Conservation (phyloP, 1,139 yeast genomes). For the Sugiyamaella paludigena region DNA sequence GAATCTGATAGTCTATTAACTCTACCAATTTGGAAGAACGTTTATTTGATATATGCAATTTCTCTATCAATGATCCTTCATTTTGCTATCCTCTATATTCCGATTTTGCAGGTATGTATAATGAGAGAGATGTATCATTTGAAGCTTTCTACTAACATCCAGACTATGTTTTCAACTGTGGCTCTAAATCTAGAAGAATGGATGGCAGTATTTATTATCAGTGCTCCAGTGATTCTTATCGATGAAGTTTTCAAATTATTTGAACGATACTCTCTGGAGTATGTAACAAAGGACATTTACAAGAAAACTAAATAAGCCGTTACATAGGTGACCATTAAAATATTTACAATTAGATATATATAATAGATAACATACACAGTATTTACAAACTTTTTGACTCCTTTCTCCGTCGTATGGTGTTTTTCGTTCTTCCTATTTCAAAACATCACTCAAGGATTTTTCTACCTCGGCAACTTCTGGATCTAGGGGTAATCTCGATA, state of each 20-base stretch:
- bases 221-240: conserved; percentile 39
- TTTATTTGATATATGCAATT: conserved; percentile 40
- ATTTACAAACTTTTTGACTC: too few species aligned
- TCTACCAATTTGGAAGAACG: conserved; percentile 42
- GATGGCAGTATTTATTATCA: conserved; percentile 38
- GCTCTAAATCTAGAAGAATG: conserved; percentile 39
- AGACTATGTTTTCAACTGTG: conserved; percentile 37
- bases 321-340: too few species aligned
- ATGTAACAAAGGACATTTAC: neutral
- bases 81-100: conserved; percentile 37
- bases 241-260: conserved; percentile 41
- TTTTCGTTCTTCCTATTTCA: conserved; percentile 13
- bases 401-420: too few species aligned
- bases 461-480: conserved; percentile 61
- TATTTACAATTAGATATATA: too few species aligned
- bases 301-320: too few species aligned
- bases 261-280: conserved; percentile 28
- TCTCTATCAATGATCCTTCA: conserved; percentile 39
- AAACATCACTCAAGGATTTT: conserved; percentile 40
- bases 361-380: too few species aligned
- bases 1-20: conserved; percentile 41
- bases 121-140: too few species aligned
- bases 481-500: conserved; percentile 56
- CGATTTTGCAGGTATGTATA: conserved; percentile 29
- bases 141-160: too few species aligned